phyloP scores from a whole-genome alignment of 768 basidiomycete species.

The Filobasidium floriforme region DNA sequence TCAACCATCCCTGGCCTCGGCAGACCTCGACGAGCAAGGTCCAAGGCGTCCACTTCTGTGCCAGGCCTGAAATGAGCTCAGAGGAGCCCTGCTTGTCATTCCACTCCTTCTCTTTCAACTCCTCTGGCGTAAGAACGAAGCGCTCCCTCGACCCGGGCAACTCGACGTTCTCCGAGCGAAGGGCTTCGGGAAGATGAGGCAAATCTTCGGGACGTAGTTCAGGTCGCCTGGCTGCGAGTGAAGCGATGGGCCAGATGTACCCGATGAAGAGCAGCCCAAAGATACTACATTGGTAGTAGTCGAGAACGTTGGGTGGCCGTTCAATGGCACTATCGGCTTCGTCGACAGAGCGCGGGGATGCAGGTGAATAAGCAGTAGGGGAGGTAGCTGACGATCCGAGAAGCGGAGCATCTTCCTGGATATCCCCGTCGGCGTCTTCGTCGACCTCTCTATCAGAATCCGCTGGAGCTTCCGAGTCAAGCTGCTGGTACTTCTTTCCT shows the following conservation, averaged over 20 bases:
- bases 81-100: background rate
- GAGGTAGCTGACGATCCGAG: slow-evolving; percentile 4
- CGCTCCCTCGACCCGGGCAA: background rate
- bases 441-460: background rate
- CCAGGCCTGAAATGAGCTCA: background rate
- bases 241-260: slow-evolving; percentile 6
- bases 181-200: slow-evolving; percentile 3
- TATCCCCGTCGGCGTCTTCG: background rate
- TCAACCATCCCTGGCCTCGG: background rate
- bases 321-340: background rate
- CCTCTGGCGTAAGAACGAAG: background rate
- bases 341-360: background rate
- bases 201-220: slow-evolving; percentile 10
- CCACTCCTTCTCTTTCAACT: background rate
- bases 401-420: background rate
- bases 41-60: background rate
- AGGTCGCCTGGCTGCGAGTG: background rate
- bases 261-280: slow-evolving; percentile 12
- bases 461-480: background rate
- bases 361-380: slow-evolving; percentile 1
- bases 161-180: background rate
- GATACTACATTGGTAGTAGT: slow-evolving; percentile 15
- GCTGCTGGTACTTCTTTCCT: background rate
- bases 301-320: slow-evolving; percentile 8
- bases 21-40: background rate